Evolutionary conservation across 1,284 basidiomycete species (phyloP), one percentile per base, ranked within the genome.

Genomic region (Leccinum pallidistipes): DNA sequence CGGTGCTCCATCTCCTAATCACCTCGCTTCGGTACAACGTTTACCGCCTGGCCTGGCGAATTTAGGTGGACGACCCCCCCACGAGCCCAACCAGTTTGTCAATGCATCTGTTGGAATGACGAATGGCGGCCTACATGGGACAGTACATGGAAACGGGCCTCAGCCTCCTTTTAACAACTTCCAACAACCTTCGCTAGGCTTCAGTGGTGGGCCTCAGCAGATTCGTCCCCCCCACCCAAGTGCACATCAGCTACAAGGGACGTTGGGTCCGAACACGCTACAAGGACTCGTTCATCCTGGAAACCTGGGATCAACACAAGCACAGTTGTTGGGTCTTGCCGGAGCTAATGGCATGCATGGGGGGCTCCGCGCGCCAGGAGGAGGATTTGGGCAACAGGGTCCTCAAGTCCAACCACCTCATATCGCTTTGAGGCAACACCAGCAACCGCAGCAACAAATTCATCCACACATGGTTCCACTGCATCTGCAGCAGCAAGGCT

Each of bases 1-100:
- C 29, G 86, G 86, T 58, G 87, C 83, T 27, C 84, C 86, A 9
- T 90, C 88, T 29, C 88, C 90, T 58, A 82, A 78, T 65, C 74
- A 80, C 32, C 71, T 84, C 47, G 79, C 81, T 50, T 78, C 78
- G 32, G 77, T 76, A 58, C 83, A 91, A 70, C 84, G 89, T 55
- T 75, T 92, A 43, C 90, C 90, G 21, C 89, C 89, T n/a, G 90
- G 90, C 34, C 78, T 92, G 49, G 90, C 90, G n/a, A 91, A 91
- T 68, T 82, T 92, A 31, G 90, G 90, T 40, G 89, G 84, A 47
- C 84, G 90, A 8, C 90, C 90, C 31, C 90, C 90, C 7, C 90
- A 91, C 68, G 91, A 92, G 56, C 84, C 87, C 32, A 80, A 80
- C 27, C 90, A 90, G 66, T 88, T 86, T 69, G 69, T 88, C 49